Percentiles rank a stretch among this genome's conserved stretches.
These are phyloP conservation scores for Taxawa tesnikishii DNA, from an alignment of 2,329 filamentous ascomycete genomes.

Conservation along the genomic window DNA sequence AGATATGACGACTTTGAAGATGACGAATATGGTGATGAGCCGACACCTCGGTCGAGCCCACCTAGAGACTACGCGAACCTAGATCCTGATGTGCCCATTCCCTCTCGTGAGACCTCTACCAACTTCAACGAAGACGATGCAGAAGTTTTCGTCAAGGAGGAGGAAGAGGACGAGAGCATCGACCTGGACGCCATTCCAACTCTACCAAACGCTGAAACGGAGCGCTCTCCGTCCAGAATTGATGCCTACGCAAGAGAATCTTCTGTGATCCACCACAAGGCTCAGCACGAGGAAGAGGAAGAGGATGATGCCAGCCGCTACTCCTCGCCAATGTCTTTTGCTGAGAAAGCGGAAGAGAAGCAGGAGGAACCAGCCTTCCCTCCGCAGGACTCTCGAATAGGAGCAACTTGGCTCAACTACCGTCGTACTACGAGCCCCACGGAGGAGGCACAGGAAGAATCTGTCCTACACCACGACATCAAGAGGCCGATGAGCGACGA, in stretches of 20 bases:
- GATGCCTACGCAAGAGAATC: constrained; percentile 32
- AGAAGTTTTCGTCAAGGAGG: constrained; percentile 51
- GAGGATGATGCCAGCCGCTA: constrained; percentile 41
- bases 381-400: too few species aligned
- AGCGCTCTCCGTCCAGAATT: constrained; percentile 27
- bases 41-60: constrained; percentile 50
- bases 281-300: constrained; percentile 17
- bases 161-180: constrained; percentile 42
- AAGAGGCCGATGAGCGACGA: constrained; percentile 6
- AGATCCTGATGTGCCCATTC: constrained; percentile 83
- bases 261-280: constrained; percentile 43
- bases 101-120: constrained; percentile 62
- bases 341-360: constrained; percentile 4
- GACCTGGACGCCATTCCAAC: constrained; percentile 56
- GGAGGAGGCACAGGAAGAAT: neutral
- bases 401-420: too few species aligned
- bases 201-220: constrained; percentile 10
- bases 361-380: constrained; percentile 1
- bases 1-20: constrained; percentile 37
- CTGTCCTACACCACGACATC: neutral
- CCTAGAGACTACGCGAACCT: constrained; percentile 33
- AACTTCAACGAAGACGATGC: constrained; percentile 50
- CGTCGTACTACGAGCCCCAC: too few species aligned
- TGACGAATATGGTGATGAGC: constrained; percentile 19
- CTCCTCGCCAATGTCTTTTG: constrained; percentile 20